Percentiles rank a stretch among this genome's conserved stretches.
Conservation (phyloP, 768 basidiomycete genomes). For the Filobasidium floriforme region DNA sequence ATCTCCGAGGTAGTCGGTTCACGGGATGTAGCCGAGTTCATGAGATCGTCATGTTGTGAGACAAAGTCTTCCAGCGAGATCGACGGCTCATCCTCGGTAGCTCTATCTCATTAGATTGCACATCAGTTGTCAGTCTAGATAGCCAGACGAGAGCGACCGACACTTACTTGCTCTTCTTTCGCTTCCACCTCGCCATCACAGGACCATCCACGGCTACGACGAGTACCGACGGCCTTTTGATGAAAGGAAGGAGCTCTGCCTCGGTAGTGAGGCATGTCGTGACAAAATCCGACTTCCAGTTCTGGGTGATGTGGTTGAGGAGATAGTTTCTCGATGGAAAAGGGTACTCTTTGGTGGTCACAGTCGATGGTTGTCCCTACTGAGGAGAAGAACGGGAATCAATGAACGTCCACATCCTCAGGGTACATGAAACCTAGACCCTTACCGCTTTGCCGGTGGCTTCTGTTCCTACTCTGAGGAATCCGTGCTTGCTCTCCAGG, state of each 20-base stretch:
- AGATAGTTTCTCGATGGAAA: constrained; percentile 46
- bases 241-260: constrained; percentile 59
- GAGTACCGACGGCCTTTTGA: constrained; percentile 83
- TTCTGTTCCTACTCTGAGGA: constrained; percentile 3
- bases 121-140: too few relatives aligned
- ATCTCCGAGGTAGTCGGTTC: neutral
- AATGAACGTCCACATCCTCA: too few relatives aligned
- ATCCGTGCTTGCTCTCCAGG: constrained; percentile 33
- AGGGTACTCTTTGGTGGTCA: neutral
- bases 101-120: too few relatives aligned
- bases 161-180: constrained; percentile 45
- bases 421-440: too few relatives aligned
- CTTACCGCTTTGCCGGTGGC: constrained; percentile 15
- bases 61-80: constrained; percentile 63
- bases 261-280: constrained; percentile 60
- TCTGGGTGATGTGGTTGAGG: constrained; percentile 65
- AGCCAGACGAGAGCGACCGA: too few relatives aligned
- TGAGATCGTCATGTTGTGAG: constrained; percentile 58
- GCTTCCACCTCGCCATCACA: constrained; percentile 58
- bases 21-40: constrained; percentile 1
- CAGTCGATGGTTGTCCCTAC: neutral
- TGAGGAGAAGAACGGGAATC: neutral
- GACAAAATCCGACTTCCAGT: constrained; percentile 75
- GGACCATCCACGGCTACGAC: constrained; percentile 79
- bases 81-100: neutral